Evolutionary conservation across 1,139 yeast species (phyloP), one percentile per base, ranked within the genome.

Genomic region (Pichia sp.): DNA sequence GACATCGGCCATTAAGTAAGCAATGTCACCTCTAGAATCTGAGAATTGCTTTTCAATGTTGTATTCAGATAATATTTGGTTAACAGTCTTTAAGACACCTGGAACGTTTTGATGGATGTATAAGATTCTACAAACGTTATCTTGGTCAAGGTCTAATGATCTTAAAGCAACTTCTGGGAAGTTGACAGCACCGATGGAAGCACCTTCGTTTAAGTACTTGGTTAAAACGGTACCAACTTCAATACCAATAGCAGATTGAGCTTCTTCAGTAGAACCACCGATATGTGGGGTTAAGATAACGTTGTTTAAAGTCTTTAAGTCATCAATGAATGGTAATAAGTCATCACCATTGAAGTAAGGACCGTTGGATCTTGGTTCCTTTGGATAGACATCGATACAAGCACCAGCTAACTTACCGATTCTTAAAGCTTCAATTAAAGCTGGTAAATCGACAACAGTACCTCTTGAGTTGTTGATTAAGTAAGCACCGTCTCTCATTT

Each of bases 261-360:
- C 99, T 74, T 93, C 99, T 71, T 93, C 98, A 42, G 99, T 93
- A 44, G 98, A 90, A 56, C 99, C 99, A 72, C 99, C 99, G 61
- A 93, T 93, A 66, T 93, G 99, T 34, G 99, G 99, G 48, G 98
- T 85, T 64, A 93, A 77, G 55, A 94, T 90, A 49, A 93, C 84
- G 68, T 93, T 94, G 72, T 94, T 81, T 67, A 90, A 77, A 18
- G 87, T 75, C 58, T 84, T 78, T 60, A 94, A 78, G 65, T 91
- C 96, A 32, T 87, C 75, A 50, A 89, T 81, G 94, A 96, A 94
- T 32, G 73, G 62, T 71, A 93, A 93, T 66, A 93, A 76, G 38
- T 76, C 75, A 62, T 84, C 76, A 44, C 56, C 56, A 61, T 67
- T 72, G 72, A 91, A 93, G 60, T 83, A 72, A 58, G 85, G 90